Evolutionary conservation across 331 rosid species (phyloP), one percentile per base, ranked within the genome.

Genomic region (Cydonia oblonga): DNA sequence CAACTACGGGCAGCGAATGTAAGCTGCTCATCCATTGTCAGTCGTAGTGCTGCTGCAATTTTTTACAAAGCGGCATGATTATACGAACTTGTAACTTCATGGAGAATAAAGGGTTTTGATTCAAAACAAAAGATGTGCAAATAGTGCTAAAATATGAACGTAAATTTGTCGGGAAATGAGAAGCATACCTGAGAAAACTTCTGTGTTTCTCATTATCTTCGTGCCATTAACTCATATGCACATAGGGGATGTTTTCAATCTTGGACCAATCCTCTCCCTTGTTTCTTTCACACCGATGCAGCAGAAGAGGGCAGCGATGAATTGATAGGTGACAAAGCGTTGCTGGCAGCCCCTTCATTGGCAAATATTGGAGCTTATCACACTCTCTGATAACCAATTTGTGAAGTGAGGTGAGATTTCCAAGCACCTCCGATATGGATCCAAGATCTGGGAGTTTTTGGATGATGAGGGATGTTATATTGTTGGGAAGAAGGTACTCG

Each of bases 181-280:
- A 52, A 52, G 63, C 73, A 52, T 11, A 69, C 62, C 73, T 69
- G 26, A 28, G 18, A 26, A 28, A 28, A 26, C 59, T 67, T 25
- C 9, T 67, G 18, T 42, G 33, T 13, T 66, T 66, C 30, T 7
- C 25, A 24, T 10, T 7, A 25, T 46, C 58, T 67, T 67, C 44
- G 2, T 68, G 40, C 10, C 25, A 68, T 52, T 29, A 68, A 9
- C 15, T 9, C 25, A 26, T 18, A 28, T 10, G 3, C 26, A 52
- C 63, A 2, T 3, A 69, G 29, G 73, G 73, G 14, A 69, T 52
- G 63, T 69, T 2, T 51, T 69, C 40, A 11, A 69, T 69, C 29
- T 52, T 69, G 73, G 49, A 6, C 63, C 73, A 69, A 12, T 69
- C 73, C 25, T 69, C 46, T 52, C 73, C 63, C 6, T 69, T 69